Evolutionary conservation across 371 early-diverging fungal genomes (phyloP), one percentile per base, ranked within the genome.

Genomic region (Mucor circinelloides): DNA sequence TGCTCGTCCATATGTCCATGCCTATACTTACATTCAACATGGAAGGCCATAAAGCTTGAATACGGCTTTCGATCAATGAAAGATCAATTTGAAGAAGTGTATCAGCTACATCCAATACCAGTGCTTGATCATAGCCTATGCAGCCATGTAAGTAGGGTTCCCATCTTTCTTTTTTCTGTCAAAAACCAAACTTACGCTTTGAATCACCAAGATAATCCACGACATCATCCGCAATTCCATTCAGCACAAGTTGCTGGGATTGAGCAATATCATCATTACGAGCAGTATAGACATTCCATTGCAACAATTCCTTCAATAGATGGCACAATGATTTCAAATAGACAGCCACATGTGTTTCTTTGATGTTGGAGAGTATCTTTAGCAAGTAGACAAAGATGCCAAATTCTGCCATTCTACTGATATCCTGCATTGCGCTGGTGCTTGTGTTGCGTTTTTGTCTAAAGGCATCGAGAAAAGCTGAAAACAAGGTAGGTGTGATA

Each of bases 61-160:
- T 70, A 25, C 75, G 72, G 28, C 63, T 28, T 66, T 83, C 83
- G 40, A 83, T 66, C 13, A 83, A 54, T 0, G 72, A 66, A 25
- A 77, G 63, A 28, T 83, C 80, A 13, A 83, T 83, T 48, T 85
- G 84, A 28, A 87, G 55, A 21, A 85, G 59, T 0, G 67, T 71
- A 36, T 80, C 70, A 10, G 74, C 63, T 17, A 82, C 38, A 28
- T 77, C 68, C 9, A 82, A 67, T 1, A 75, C 69, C 13, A 55
- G 42, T 5, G 66, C 65, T 62, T 80, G 81, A 28, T 63, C 58
- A 25, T 68, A 67, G 34, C 63, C 61, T 70, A 69, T 25, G 6
- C 15, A 32, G 6, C n/a, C 25, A 4, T 13, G 4, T 52, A 12
- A 52, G 27, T 27, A n/a, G n/a, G n/a, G n/a, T n/a, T n/a, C n/a